Conservation (phyloP, 768 basidiomycete species). For the Lentinula raphanica region DNA sequence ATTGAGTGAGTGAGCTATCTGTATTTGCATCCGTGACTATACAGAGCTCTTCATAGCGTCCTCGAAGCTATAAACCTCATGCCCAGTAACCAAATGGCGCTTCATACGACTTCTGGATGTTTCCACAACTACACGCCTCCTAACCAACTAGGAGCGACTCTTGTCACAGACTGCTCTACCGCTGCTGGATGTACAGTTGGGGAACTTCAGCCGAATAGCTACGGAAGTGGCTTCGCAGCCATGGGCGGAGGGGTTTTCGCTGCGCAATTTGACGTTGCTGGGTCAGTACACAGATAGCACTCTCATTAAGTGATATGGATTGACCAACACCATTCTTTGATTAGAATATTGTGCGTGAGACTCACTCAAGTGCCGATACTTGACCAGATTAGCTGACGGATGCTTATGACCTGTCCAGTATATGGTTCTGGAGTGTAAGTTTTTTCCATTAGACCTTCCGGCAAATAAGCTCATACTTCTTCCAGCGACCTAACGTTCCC, state of each 20-base stretch:
- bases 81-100: slow-evolving; percentile 64
- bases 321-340: neutral
- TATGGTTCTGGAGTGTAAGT: slow-evolving; percentile 46
- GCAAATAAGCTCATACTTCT: slow-evolving; percentile 13
- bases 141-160: slow-evolving; percentile 43
- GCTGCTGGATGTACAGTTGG: slow-evolving; percentile 64
- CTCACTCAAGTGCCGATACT: neutral
- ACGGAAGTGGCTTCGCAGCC: slow-evolving; percentile 59
- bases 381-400: neutral
- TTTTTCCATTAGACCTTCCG: neutral
- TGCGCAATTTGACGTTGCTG: slow-evolving; percentile 57
- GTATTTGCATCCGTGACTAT: neutral
- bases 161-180: slow-evolving; percentile 51
- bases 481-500: slow-evolving; percentile 33
- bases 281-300: slow-evolving; percentile 17
- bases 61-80: slow-evolving; percentile 81
- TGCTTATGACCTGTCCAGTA: slow-evolving; percentile 18
- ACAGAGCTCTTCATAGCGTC: slow-evolving; percentile 37
- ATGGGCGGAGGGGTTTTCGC: slow-evolving; percentile 76
- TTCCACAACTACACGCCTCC: slow-evolving; percentile 15
- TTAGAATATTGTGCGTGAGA: slow-evolving; percentile 21
- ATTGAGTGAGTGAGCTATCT: slow-evolving; percentile 31
- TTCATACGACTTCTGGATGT: slow-evolving; percentile 64
- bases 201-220: slow-evolving; percentile 57
- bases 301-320: neutral